These are phyloP conservation scores for Dactylorhiza incarnata DNA, from an alignment of 106 monocot genomes.

Conservation along the genomic window DNA sequence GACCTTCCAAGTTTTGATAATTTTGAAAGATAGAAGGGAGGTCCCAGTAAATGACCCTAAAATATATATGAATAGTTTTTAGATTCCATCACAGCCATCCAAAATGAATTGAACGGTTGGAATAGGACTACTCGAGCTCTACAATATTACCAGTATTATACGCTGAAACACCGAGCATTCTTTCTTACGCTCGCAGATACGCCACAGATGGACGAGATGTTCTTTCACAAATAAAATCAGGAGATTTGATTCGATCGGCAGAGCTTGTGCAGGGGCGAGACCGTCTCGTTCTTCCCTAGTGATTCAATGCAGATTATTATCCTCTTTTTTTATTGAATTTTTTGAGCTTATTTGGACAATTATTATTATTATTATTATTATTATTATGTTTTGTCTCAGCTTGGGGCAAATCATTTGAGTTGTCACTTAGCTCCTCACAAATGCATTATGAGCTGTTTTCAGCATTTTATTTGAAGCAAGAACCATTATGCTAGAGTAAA, in stretches of 20 bases:
- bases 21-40: too few species aligned
- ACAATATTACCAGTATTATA: not conserved
- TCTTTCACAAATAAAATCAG: constrained; percentile 77
- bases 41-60: not conserved
- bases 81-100: too few species aligned
- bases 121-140: too few species aligned
- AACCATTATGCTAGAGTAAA: not conserved
- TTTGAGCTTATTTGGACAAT: not conserved
- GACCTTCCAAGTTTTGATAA: too few species aligned
- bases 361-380: too few species aligned
- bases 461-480: not conserved
- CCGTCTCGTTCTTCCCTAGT: constrained; percentile 55
- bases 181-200: constrained; percentile 37
- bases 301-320: not conserved
- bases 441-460: not conserved
- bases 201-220: constrained; percentile 62
- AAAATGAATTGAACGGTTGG: too few species aligned
- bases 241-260: constrained; percentile 80
- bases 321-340: not conserved
- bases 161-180: not conserved
- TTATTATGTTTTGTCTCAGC: not conserved
- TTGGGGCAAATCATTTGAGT: not conserved
- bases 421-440: not conserved
- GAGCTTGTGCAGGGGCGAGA: constrained; percentile 73
- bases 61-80: not conserved